Percentiles rank a stretch among this genome's conserved stretches.
Conservation (phyloP, 2,329 filamentous ascomycete species). For the Teratosphaeria gauchensis region DNA sequence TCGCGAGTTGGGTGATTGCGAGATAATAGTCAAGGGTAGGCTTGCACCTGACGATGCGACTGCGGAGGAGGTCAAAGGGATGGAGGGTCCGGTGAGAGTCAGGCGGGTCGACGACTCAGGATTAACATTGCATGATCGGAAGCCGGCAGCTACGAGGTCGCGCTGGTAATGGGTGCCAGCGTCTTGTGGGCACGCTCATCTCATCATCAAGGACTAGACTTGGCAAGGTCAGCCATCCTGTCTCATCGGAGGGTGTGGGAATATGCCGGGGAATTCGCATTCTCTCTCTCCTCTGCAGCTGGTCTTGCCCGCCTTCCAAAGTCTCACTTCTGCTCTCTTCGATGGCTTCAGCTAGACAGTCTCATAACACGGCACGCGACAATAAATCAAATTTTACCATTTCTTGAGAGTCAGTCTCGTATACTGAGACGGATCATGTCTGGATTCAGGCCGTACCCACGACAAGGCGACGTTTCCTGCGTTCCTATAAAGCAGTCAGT, state of each 20-base stretch:
- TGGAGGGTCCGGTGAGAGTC: constrained; percentile 38
- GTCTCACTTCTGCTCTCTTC: not conserved
- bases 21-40: constrained; percentile 38
- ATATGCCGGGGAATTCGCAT: not conserved
- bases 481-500: not conserved
- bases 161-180: not conserved
- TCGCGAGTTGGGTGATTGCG: constrained; percentile 35
- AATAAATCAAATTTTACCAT: not conserved
- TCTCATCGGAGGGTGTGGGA: not conserved
- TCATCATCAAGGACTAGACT: not conserved
- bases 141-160: not conserved
- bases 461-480: not conserved
- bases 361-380: not conserved
- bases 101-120: constrained; percentile 13
- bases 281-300: not conserved
- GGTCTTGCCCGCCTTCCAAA: not conserved
- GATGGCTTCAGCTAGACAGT: not conserved
- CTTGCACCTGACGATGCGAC: not conserved
- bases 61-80: constrained; percentile 24
- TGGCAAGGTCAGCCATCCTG: not conserved
- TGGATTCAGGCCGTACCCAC: not conserved
- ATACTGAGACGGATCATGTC: not conserved
- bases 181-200: not conserved
- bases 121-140: not conserved
- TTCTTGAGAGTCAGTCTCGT: not conserved